phyloP scores from a whole-genome alignment of 257 asterid genomes.

The Nicotiana noctiflora region DNA sequence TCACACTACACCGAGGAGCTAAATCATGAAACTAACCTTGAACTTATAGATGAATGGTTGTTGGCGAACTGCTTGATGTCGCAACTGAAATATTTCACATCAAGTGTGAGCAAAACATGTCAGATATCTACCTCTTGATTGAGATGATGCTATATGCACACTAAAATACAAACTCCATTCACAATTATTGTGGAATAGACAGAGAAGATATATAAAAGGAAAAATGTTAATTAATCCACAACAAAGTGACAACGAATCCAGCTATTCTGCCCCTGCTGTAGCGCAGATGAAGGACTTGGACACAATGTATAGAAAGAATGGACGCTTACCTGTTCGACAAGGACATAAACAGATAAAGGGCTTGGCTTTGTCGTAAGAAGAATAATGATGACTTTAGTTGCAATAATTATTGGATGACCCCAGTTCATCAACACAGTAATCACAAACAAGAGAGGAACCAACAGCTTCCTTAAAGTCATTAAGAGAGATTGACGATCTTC shows the following conservation, averaged over 20 bases:
- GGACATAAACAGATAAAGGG: slow-evolving; percentile 34
- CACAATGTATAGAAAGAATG: slow-evolving; percentile 1
- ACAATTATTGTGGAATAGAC: background rate
- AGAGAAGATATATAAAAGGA: background rate
- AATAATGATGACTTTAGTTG: slow-evolving; percentile 27
- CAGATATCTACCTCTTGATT: background rate
- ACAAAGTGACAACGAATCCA: background rate
- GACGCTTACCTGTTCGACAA: slow-evolving; percentile 34
- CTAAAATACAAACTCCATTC: background rate
- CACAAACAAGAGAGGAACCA: slow-evolving; percentile 32
- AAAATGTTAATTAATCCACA: background rate
- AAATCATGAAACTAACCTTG: slow-evolving; percentile 22
- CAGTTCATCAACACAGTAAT: slow-evolving; percentile 32
- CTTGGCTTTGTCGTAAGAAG: slow-evolving; percentile 33
- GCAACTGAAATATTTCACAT: slow-evolving; percentile 24
- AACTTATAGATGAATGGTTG: slow-evolving; percentile 30
- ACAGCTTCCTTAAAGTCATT: slow-evolving; percentile 23
- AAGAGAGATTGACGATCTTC: slow-evolving; percentile 9
- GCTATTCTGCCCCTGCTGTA: background rate
- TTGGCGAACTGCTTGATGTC: slow-evolving; percentile 21
- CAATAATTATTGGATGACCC: slow-evolving; percentile 42
- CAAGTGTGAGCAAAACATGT: background rate
- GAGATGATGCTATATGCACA: background rate
- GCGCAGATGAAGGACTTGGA: background rate
- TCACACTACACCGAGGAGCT: background rate